Conservation (phyloP, 257 asterid species). For the Salvia splendens region DNA sequence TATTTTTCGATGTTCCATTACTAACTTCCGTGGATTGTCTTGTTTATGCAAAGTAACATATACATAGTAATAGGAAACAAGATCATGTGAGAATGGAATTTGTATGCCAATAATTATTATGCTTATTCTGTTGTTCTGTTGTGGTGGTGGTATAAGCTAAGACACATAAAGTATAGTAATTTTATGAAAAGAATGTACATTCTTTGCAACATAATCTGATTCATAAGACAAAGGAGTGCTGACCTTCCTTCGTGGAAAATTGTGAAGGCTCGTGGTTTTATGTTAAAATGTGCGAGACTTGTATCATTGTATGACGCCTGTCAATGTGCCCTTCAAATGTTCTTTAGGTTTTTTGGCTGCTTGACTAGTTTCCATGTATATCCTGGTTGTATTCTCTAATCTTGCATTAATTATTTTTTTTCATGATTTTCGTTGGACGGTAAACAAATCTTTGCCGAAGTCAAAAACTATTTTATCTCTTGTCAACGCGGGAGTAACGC, state of each 20-base stretch:
- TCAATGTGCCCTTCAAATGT: not conserved
- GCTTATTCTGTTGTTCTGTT: not conserved
- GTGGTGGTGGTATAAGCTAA: constrained; percentile 6
- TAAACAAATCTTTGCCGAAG: constrained; percentile 1
- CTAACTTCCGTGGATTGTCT: not conserved
- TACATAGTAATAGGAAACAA: constrained; percentile 4
- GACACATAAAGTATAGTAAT: not conserved
- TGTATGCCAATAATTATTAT: constrained; percentile 2
- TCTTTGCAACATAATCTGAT: not conserved
- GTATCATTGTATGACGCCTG: not conserved
- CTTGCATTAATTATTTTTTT: not conserved
- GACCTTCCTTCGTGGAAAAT: not conserved
- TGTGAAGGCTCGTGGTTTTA: not conserved
- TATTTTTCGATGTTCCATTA: not conserved
- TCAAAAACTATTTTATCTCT: not conserved
- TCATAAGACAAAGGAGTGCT: not conserved
- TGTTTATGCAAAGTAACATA: not conserved
- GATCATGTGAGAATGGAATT: constrained; percentile 6
- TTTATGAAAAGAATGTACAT: not conserved
- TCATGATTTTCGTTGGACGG: not conserved
- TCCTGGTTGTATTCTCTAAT: constrained; percentile 1
- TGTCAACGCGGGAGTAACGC: not conserved
- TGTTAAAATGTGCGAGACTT: constrained; percentile 14
- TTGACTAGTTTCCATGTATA: not conserved
- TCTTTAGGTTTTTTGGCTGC: constrained; percentile 10